Conservation (phyloP, 2,329 filamentous ascomycete species). For the Ascochyta lentis region DNA sequence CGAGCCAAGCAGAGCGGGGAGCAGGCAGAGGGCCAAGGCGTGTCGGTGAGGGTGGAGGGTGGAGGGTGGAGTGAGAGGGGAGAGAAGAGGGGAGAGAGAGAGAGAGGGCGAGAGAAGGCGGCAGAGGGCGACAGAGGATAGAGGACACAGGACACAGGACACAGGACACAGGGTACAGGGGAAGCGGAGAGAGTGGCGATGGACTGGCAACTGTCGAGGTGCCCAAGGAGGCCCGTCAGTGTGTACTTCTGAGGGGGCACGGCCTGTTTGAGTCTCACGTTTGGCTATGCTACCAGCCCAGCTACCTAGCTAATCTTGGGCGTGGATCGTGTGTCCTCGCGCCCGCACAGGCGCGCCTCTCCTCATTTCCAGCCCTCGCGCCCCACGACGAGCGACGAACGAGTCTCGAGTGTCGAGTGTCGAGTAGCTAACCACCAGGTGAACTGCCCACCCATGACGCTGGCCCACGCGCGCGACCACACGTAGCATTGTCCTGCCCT, state of each 20-base stretch:
- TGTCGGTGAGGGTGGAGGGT: slow-evolving; percentile 14
- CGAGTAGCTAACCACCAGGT: no score
- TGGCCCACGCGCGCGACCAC: slow-evolving; percentile 8
- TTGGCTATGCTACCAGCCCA: neutral
- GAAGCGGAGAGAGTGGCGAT: slow-evolving; percentile 28
- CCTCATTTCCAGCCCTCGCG: slow-evolving; percentile 31
- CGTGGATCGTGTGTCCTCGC: slow-evolving; percentile 2
- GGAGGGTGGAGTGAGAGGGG: neutral
- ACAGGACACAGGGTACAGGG: slow-evolving; percentile 12
- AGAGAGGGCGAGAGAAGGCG: neutral
- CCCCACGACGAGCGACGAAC: slow-evolving; percentile 15
- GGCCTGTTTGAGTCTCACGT: slow-evolving; percentile 19
- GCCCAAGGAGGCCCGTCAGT: slow-evolving; percentile 21
- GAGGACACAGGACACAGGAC: no score
- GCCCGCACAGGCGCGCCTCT: slow-evolving; percentile 14
- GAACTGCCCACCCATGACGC: neutral
- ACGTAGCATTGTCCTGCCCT: slow-evolving; percentile 3
- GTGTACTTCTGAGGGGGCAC: slow-evolving; percentile 27
- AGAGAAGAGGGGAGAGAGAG: neutral
- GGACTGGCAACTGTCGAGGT: slow-evolving; percentile 28
- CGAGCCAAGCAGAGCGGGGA: slow-evolving; percentile 1
- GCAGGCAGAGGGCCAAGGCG: slow-evolving; percentile 13
- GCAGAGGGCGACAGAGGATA: neutral
- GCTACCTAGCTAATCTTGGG: slow-evolving; percentile 3
- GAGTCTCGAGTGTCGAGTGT: neutral